Base-by-base conservation (phyloP, 2,329 filamentous ascomycete genomes). In the Colletotrichum chrysophilum region DNA sequence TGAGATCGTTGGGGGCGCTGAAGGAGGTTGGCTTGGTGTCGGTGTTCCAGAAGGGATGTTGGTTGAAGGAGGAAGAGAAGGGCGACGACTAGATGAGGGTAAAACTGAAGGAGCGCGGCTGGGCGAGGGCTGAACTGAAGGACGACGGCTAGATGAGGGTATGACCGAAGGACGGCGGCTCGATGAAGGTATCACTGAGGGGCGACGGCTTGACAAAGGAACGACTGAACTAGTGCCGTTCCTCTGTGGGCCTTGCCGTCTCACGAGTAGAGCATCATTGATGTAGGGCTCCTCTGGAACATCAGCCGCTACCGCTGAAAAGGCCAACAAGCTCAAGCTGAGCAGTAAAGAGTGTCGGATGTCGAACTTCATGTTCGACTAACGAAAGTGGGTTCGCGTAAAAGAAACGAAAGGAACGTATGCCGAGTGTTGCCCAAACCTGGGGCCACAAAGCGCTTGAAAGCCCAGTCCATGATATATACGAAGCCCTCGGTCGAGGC, bases 381-480 rank as follows among this genome's bases (percentile, higher is more conserved):
- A 61, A 61, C 28, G 58, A 61, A 18, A 32, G 58, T 61, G 18
- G 28, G 58, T 61, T 61, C 36, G 28, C 58, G 10, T 56, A 56
- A 10, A 14, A 26, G 4, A 14, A 2, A 56, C n/a, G 21, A 61
- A 61, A 30, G 6, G 58, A 61, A 56, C 14, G 52, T 56, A 16
- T 26, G 52, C n/a, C 52, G 52, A 26, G 52, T 56, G n/a, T 26
- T 56, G 52, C 52, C 52, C 52, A 26, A 56, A 14, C 6, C 52
- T 56, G 36, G 36, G 4, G 36, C 36, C 36, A 2, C 36, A 18
- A 3, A 3, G 36, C 0, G 36, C 36, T 38, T 38, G 36, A 38
- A 38, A 38, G 36, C 36, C 36, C 36, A 18, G 36, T 3, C 16
- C 36, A 38, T 38, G 4, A 38, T 38, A 18, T 38, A 38, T 9